Conservation (phyloP, 2,329 filamentous ascomycete species). For the Ustilaginoidea virens region DNA sequence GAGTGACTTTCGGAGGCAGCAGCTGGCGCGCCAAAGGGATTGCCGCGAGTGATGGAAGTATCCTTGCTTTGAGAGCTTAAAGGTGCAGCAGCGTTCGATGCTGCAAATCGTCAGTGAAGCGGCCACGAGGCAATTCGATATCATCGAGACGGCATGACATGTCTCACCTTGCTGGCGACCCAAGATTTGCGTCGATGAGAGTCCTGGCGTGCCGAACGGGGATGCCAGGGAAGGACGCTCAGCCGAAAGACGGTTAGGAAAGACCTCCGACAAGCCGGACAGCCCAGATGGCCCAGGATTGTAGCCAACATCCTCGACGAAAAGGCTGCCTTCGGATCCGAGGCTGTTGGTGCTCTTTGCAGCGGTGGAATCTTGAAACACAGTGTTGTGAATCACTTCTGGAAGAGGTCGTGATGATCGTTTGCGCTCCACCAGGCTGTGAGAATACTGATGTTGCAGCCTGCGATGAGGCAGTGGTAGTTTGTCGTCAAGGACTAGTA, state of each 20-base stretch:
- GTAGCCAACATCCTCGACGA: conserved; percentile 9
- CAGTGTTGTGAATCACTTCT: conserved; percentile 38
- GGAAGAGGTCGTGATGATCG: conserved; percentile 35
- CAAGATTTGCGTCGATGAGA: not conserved
- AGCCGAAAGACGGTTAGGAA: too few relatives aligned
- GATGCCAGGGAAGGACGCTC: not conserved
- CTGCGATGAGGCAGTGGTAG: conserved; percentile 30
- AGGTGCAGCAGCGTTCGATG: not conserved
- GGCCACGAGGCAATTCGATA: too few relatives aligned
- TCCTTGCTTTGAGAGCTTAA: too few relatives aligned
- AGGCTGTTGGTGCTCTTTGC: conserved; percentile 5
- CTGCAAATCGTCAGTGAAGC: too few relatives aligned
- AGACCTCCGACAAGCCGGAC: too few relatives aligned
- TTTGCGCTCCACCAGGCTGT: conserved; percentile 42
- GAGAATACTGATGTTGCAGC: conserved; percentile 40
- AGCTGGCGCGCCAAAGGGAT: too few relatives aligned
- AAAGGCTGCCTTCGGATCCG: conserved; percentile 13
- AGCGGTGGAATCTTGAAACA: conserved; percentile 22
- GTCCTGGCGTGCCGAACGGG: not conserved
- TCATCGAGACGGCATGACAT: too few relatives aligned
- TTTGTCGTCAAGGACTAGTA: conserved; percentile 29
- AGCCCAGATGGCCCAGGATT: too few relatives aligned
- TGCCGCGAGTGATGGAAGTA: too few relatives aligned
- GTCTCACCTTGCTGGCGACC: not conserved
- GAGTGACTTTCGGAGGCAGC: too few relatives aligned